phyloP scores from a whole-genome alignment of 2,329 filamentous ascomycete genomes.

The Colletotrichum sojae region DNA sequence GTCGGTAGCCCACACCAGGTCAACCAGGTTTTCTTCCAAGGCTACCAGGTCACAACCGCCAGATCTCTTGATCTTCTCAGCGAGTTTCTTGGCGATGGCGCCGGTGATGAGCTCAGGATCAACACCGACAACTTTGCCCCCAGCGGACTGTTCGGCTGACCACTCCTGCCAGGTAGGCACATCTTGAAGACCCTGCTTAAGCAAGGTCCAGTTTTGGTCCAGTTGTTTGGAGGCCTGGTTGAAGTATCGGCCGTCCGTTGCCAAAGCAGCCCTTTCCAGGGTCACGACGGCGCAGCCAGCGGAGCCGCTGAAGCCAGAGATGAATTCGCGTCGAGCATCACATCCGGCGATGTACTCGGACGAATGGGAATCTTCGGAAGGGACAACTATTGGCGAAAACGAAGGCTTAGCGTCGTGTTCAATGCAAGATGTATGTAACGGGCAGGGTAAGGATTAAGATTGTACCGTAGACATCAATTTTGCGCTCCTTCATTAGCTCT shows the following conservation, averaged over 20 bases:
- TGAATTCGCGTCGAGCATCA: constrained; percentile 90
- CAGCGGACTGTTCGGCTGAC: constrained; percentile 87
- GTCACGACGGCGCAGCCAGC: constrained; percentile 94
- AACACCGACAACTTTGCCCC: constrained; percentile 89
- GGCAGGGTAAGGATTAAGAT: not conserved
- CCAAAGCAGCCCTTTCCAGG: constrained; percentile 86
- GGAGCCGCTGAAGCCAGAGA: constrained; percentile 95
- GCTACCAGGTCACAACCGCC: constrained; percentile 83
- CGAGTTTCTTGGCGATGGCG: constrained; percentile 75
- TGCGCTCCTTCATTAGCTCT: constrained; percentile 87
- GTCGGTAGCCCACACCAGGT: constrained; percentile 85
- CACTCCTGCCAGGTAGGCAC: constrained; percentile 99
- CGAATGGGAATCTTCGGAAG: constrained; percentile 96
- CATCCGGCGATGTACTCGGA: constrained; percentile 99
- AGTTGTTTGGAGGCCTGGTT: constrained; percentile 95
- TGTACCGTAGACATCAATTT: constrained; percentile 92
- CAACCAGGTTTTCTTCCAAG: constrained; percentile 87
- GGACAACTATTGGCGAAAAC: constrained; percentile 76
- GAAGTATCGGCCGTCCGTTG: constrained; percentile 97
- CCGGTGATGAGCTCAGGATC: constrained; percentile 89
- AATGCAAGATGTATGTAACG: constrained; percentile 44
- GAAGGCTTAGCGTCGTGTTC: not conserved
- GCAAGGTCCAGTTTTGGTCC: constrained; percentile 89
- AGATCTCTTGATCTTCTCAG: constrained; percentile 88
- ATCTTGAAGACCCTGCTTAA: constrained; percentile 94